Conservation (phyloP, 352 stramenopile genomes). For the Globisporangium viniferum region DNA sequence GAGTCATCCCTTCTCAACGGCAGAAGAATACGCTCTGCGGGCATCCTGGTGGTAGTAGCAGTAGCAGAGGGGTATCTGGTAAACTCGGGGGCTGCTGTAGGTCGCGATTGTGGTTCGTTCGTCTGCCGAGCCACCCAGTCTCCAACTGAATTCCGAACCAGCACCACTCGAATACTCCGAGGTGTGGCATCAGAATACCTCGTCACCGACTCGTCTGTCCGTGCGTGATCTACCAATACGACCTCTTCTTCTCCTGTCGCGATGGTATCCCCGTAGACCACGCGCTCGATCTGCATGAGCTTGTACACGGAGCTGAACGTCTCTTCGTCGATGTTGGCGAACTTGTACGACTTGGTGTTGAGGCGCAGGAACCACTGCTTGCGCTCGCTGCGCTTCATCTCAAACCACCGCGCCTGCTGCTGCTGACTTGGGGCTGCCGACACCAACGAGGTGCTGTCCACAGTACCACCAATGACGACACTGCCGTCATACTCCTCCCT, state of each 20-base stretch:
- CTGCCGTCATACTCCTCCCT: background rate
- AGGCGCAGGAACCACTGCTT: slow-evolving; percentile 6
- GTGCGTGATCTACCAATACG: background rate
- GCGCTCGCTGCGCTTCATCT: slow-evolving; percentile 7
- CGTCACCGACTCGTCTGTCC: too few species aligned
- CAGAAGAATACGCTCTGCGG: background rate
- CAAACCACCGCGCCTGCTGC: slow-evolving; percentile 1
- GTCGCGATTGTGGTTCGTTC: background rate
- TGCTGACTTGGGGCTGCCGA: background rate
- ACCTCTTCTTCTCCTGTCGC: background rate
- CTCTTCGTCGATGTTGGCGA: background rate
- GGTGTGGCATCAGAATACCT: too few species aligned
- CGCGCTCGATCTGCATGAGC: slow-evolving; percentile 5
- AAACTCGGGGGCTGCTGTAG: background rate
- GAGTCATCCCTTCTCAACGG: background rate
- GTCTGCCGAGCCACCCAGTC: background rate
- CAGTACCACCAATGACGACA: too few species aligned
- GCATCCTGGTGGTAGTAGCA: background rate
- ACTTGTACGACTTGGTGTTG: slow-evolving; percentile 12
- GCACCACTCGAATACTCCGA: background rate
- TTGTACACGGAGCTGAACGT: slow-evolving; percentile 3
- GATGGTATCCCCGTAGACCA: background rate
- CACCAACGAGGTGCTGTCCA: background rate
- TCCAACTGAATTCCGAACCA: background rate
- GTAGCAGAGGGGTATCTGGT: background rate